Conservation (phyloP, 345 rosid species). For the Linum lewisii region DNA sequence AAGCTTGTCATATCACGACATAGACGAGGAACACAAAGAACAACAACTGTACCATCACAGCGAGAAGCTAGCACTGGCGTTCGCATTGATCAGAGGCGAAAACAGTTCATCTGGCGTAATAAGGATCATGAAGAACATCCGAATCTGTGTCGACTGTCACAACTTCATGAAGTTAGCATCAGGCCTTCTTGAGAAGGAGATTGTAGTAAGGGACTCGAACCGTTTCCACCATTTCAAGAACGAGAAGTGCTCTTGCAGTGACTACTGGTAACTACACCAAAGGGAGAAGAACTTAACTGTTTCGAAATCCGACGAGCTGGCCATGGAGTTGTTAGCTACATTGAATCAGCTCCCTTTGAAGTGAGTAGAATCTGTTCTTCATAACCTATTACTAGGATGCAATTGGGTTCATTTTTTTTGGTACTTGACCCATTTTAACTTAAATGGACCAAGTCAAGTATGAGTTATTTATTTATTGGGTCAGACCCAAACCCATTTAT, state of each 20-base stretch:
- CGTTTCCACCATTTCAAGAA: conserved; percentile 76
- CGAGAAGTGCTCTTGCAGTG: conserved; percentile 61
- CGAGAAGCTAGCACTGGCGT: conserved; percentile 77
- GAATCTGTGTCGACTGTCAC: conserved; percentile 81
- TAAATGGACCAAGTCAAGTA: no score
- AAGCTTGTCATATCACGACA: conserved; percentile 51
- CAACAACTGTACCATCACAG: conserved; percentile 62
- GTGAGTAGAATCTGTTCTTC: no score
- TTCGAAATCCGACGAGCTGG: background rate
- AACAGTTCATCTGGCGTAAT: conserved; percentile 21
- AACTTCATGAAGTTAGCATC: conserved; percentile 84
- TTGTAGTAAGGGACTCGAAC: conserved; percentile 67
- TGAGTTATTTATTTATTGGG: no score
- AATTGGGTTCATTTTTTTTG: no score
- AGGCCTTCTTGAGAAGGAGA: conserved; percentile 48
- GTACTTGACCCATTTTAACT: no score
- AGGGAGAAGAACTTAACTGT: background rate
- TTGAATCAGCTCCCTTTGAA: background rate
- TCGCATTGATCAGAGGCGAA: conserved; percentile 38
- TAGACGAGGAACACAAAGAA: conserved; percentile 70
- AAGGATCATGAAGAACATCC: conserved; percentile 67
- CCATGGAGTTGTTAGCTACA: background rate
- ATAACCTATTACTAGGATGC: no score
- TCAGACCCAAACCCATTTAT: no score
- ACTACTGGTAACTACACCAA: conserved; percentile 74